phyloP scores from a whole-genome alignment of 805 yeast genomes.

The Saccharomycopsis amapae region DNA sequence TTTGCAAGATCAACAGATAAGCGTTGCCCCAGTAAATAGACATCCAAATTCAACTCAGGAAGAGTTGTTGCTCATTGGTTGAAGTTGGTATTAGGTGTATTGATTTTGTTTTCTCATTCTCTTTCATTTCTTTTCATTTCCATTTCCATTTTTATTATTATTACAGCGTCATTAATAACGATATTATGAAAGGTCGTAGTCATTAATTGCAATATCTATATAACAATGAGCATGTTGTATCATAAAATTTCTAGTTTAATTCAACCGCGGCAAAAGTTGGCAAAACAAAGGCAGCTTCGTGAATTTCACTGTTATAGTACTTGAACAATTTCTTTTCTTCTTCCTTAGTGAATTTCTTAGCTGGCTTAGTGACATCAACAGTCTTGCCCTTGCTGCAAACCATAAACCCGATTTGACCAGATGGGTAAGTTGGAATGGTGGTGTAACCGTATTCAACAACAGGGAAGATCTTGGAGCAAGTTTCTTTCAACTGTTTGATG shows the following conservation, averaged over 20 bases:
- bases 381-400: constrained; percentile 74
- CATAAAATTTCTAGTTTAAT: constrained; percentile 1
- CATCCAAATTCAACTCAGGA: no score
- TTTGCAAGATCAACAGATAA: constrained; percentile 36
- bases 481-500: constrained; percentile 73
- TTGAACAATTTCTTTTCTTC: constrained; percentile 60
- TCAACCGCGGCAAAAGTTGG: constrained; percentile 78
- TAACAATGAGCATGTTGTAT: neutral
- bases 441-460: constrained; percentile 87
- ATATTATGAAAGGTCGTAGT: no score
- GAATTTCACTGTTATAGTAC: constrained; percentile 81
- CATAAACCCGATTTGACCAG: constrained; percentile 98
- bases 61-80: no score
- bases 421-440: constrained; percentile 92
- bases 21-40: no score
- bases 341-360: constrained; percentile 54
- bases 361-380: constrained; percentile 61
- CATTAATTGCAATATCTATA: neutral
- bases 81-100: no score
- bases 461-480: constrained; percentile 82
- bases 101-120: no score
- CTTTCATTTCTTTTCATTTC: no score
- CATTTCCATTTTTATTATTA: no score
- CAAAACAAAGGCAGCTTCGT: constrained; percentile 80
- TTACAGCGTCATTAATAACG: no score